Percentiles rank a stretch among this genome's conserved stretches.
phyloP scores from a whole-genome alignment of 2,329 filamentous ascomycete species.

The Pseudogymnoascus sp. region DNA sequence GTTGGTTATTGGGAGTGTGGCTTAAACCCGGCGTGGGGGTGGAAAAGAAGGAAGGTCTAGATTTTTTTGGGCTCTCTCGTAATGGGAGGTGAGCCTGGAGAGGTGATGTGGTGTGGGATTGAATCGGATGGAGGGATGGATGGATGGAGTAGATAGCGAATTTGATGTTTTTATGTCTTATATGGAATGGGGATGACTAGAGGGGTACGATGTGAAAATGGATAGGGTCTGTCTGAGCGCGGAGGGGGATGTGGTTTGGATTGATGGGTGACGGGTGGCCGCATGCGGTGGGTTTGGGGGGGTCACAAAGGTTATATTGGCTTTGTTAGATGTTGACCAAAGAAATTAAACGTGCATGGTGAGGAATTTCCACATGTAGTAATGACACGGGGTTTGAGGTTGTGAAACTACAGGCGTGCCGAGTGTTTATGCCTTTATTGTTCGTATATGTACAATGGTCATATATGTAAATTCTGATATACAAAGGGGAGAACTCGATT shows the following conservation, averaged over 20 bases:
- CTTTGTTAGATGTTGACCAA: background rate
- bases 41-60: background rate
- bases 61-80: background rate
- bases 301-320: background rate
- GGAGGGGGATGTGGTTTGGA: background rate
- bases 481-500: background rate
- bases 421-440: background rate
- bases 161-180: constrained; percentile 8
- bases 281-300: background rate
- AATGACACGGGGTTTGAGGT: background rate
- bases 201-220: background rate
- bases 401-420: background rate
- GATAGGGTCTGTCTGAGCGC: background rate
- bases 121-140: background rate
- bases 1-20: constrained; percentile 76
- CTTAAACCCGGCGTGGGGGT: constrained; percentile 28
- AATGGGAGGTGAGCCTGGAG: background rate
- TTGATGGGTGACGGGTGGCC: background rate
- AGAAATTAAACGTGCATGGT: background rate
- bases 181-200: background rate
- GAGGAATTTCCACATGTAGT: background rate
- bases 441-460: background rate
- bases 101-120: background rate
- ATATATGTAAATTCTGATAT: background rate
- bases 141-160: constrained; percentile 7